These are phyloP conservation scores for Diddensiella transvaalensis DNA, from an alignment of 805 yeast genomes.

Conservation along the genomic window DNA sequence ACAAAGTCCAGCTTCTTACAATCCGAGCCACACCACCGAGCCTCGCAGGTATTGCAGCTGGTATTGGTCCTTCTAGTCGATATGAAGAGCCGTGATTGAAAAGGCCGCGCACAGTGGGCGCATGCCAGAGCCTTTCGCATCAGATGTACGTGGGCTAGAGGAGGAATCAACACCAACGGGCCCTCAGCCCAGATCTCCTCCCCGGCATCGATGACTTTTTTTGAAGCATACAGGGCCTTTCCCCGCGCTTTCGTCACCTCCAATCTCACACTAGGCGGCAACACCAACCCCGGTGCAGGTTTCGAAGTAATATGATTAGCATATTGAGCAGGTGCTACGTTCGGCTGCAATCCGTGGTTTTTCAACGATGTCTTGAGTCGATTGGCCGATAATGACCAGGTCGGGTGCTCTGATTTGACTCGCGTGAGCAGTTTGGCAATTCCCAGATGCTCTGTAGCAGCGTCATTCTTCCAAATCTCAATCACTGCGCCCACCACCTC, in stretches of 20 bases:
- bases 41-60: constrained; percentile 59
- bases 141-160: constrained; percentile 58
- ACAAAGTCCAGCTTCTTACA: constrained; percentile 44
- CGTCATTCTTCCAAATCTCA: constrained; percentile 64
- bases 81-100: constrained; percentile 32
- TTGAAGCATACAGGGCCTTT: constrained; percentile 56
- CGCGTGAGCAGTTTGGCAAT: constrained; percentile 49
- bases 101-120: constrained; percentile 62
- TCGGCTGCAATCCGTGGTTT: constrained; percentile 49
- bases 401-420: constrained; percentile 49
- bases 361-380: constrained; percentile 53
- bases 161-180: constrained; percentile 61
- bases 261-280: constrained; percentile 41
- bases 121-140: constrained; percentile 65
- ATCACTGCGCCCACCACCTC: constrained; percentile 61
- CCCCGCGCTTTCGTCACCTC: constrained; percentile 53
- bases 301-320: constrained; percentile 51
- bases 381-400: constrained; percentile 62
- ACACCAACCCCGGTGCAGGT: constrained; percentile 42
- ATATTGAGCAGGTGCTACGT: constrained; percentile 39
- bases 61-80: constrained; percentile 2
- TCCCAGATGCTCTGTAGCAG: constrained; percentile 56
- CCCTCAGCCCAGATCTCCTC: constrained; percentile 56
- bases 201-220: constrained; percentile 46
- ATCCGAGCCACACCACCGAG: constrained; percentile 6